Evolutionary conservation across 805 yeast species (phyloP), one percentile per base, ranked within the genome.

Genomic region (Lachancea sp.): DNA sequence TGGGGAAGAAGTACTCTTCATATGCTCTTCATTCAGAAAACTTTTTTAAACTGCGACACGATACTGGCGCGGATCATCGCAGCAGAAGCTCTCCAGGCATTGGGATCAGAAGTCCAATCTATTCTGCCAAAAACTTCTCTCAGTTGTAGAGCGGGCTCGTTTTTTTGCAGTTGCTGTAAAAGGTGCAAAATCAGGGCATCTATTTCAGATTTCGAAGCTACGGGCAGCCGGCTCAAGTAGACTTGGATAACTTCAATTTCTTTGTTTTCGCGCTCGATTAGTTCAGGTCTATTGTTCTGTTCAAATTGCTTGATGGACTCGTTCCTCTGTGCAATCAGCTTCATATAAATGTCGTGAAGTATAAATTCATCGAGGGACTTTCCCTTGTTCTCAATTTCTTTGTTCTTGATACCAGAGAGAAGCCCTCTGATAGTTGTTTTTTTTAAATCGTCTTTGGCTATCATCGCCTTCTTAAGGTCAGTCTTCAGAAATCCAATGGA

Each of bases 241-340:
- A 54, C 48, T 20, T 69, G 48, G 30, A 79, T 66, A 24, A 75
- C 54, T 0, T 45, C 56, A 21, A 69, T 50, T 56, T 78, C 82
- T 15, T 58, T 53, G 17, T 55, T 49, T 58, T 79, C 85, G 40
- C 68, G 70, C n/a, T 67, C 71, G 1, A 70, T 79, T 44, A 78
- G 59, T 45, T 79, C 84, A 2, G 51, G 55, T 47, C 85, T 69
- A 8, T 64, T 56, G 38, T 72, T 72, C 13, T 60, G 57, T 9
- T 49, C 36, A 50, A 71, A 79, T 49, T 75, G 75, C 8, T 56
- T 62, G 32, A 70, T 69, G 1, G 81, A 70, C 43, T 74, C 76
- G 20, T 48, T 51, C 45, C 83, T 67, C 49, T 76, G 77, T 17
- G 64, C 60, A 23, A 75, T 61, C 48, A 75, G 56, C 41, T 72